Evolutionary conservation across 1,139 yeast species (phyloP).

Genomic region (Sugiyamaella grinbergsii): DNA sequence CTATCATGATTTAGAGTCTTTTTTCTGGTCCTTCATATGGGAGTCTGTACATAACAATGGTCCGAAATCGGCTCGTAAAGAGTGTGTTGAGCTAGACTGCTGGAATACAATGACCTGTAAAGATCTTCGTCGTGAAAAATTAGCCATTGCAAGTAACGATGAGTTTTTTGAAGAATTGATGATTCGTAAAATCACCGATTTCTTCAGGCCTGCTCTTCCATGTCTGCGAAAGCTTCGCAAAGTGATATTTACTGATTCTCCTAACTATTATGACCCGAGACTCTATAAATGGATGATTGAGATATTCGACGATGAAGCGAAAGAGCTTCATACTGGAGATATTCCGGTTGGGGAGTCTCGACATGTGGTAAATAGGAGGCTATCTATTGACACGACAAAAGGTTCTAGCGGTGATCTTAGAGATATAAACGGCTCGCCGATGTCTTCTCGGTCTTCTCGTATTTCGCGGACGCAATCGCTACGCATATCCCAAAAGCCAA

Average conservation of each 20-base stretch:
- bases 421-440: neutral
- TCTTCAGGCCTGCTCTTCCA: conserved; percentile 18
- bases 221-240: conserved; percentile 14
- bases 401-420: neutral
- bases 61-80: conserved; percentile 11
- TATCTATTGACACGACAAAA: neutral
- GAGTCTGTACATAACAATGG: conserved; percentile 21
- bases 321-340: neutral
- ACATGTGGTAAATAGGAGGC: neutral
- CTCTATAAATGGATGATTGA: conserved; percentile 20
- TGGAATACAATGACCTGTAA: conserved; percentile 20
- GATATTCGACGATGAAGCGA: conserved; percentile 15
- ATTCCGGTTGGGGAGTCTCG: neutral
- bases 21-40: conserved; percentile 22
- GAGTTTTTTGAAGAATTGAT: conserved; percentile 21
- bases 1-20: conserved; percentile 22
- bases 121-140: conserved; percentile 18
- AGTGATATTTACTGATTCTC: conserved; percentile 14
- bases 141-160: conserved; percentile 20
- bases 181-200: conserved; percentile 8
- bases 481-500: neutral
- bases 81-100: conserved; percentile 20
- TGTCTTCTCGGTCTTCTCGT: neutral
- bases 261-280: conserved; percentile 14
- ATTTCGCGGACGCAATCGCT: neutral